Evolutionary conservation across 768 basidiomycete species (phyloP).

Genomic region (Termitomyces sp.): DNA sequence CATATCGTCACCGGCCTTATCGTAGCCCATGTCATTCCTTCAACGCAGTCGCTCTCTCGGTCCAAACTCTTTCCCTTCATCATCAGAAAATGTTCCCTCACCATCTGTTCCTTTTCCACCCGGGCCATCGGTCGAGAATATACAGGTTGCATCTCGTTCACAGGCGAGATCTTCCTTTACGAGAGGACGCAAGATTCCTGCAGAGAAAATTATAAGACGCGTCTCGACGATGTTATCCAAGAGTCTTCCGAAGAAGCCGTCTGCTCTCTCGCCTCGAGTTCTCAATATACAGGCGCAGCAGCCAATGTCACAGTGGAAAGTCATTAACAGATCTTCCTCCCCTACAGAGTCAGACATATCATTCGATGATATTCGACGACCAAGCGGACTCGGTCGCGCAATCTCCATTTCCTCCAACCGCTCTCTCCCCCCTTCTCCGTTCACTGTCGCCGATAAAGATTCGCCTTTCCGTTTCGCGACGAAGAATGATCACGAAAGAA

Average conservation of each 20-base stretch:
- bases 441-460: slow-evolving; percentile 15
- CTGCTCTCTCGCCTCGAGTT: slow-evolving; percentile 4
- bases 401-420: slow-evolving; percentile 29
- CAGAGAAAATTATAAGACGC: slow-evolving; percentile 17
- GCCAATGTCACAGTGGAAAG: slow-evolving; percentile 7
- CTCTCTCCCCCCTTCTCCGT: slow-evolving; percentile 32
- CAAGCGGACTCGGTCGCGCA: slow-evolving; percentile 39
- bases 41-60: slow-evolving; percentile 12
- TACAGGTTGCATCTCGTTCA: slow-evolving; percentile 3
- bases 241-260: slow-evolving; percentile 9
- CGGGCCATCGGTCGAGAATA: slow-evolving; percentile 11
- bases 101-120: slow-evolving; percentile 13
- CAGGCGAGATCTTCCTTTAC: neutral
- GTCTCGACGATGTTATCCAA: slow-evolving; percentile 19
- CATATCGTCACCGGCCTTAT: neutral
- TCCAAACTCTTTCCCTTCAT: neutral
- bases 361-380: slow-evolving; percentile 37
- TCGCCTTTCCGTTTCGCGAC: slow-evolving; percentile 10
- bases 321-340: slow-evolving; percentile 8
- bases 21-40: slow-evolving; percentile 13
- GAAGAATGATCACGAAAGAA: slow-evolving; percentile 13
- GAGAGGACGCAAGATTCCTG: slow-evolving; percentile 4
- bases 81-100: neutral
- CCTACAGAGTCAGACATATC: slow-evolving; percentile 14
- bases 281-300: slow-evolving; percentile 3